A percentile compares a stretch with the other conserved stretches of the same genome.
These are phyloP conservation scores for Paraurostyla sp. DNA, from an alignment of 73 alveolate species.

Conservation along the genomic window DNA sequence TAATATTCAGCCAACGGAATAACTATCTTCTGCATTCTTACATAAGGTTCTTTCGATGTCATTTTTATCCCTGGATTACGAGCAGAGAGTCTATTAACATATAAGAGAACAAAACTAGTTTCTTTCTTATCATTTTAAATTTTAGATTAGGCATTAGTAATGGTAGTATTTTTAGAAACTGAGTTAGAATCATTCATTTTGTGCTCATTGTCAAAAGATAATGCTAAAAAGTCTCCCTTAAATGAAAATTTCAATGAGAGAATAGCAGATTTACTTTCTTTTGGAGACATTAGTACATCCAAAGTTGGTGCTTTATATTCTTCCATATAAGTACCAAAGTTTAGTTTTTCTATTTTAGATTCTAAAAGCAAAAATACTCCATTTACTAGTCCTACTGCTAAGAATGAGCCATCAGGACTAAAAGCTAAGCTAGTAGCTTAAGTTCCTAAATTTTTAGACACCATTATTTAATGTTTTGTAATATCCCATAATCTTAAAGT, in stretches of 20 bases:
- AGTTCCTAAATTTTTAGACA: constrained; percentile 89
- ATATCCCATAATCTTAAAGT: constrained; percentile 92
- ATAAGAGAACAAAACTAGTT: constrained; percentile 62
- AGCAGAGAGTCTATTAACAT: constrained; percentile 64
- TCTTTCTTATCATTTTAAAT: constrained; percentile 59
- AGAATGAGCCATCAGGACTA: constrained; percentile 94
- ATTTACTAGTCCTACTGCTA: constrained; percentile 90
- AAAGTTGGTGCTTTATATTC: constrained; percentile 71
- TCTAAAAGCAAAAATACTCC: constrained; percentile 77
- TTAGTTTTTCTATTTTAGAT: constrained; percentile 68
- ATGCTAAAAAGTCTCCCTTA: constrained; percentile 88
- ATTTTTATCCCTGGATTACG: constrained; percentile 61
- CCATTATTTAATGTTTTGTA: constrained; percentile 79
- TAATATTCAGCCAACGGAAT: constrained; percentile 69
- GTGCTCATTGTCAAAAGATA: constrained; percentile 78
- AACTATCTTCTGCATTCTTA: constrained; percentile 62
- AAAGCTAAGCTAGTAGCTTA: constrained; percentile 88
- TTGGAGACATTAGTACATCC: constrained; percentile 64
- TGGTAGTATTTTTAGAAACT: background rate
- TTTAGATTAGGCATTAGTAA: background rate
- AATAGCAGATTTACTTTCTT: constrained; percentile 77
- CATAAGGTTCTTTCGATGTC: constrained; percentile 61
- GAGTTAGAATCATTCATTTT: background rate
- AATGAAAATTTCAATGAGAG: constrained; percentile 75
- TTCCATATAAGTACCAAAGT: constrained; percentile 72